Percentiles rank a stretch among this genome's conserved stretches.
Conservation (phyloP, 1,284 basidiomycete genomes). For the Naganishia albida region DNA sequence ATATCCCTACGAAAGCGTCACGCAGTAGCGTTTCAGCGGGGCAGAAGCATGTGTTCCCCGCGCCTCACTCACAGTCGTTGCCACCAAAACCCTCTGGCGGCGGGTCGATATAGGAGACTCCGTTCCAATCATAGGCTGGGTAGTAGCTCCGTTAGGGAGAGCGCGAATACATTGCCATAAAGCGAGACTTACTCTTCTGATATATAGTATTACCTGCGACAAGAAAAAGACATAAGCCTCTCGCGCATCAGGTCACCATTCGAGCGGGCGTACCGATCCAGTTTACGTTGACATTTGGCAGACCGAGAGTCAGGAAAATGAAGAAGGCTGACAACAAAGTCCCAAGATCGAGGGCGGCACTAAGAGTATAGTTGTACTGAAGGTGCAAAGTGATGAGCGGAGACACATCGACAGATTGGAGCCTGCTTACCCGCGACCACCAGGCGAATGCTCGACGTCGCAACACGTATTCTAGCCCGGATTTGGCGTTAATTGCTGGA, state of each 20-base stretch:
- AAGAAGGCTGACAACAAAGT: slow-evolving; percentile 73
- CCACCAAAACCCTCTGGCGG: slow-evolving; percentile 16
- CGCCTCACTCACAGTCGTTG: slow-evolving; percentile 12
- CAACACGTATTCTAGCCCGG: slow-evolving; percentile 64
- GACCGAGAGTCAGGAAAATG: slow-evolving; percentile 81
- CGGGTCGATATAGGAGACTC: slow-evolving; percentile 14
- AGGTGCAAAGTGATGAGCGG: too few species aligned
- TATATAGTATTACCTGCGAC: slow-evolving; percentile 54
- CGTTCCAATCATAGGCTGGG: slow-evolving; percentile 20
- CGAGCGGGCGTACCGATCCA: slow-evolving; percentile 58
- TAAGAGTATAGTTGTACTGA: slow-evolving; percentile 60
- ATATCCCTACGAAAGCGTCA: too few species aligned
- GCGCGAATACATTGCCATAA: too few species aligned
- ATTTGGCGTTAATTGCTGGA: too few species aligned
- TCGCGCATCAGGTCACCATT: not conserved
- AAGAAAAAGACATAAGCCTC: not conserved
- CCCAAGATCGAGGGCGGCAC: slow-evolving; percentile 59
- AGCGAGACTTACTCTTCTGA: slow-evolving; percentile 10
- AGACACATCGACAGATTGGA: slow-evolving; percentile 25
- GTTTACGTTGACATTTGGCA: slow-evolving; percentile 66
- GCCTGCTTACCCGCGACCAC: slow-evolving; percentile 83
- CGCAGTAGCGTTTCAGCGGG: too few species aligned
- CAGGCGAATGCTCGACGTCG: slow-evolving; percentile 77
- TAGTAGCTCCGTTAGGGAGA: too few species aligned
- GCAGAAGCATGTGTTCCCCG: too few species aligned